Percentiles rank a stretch among this genome's conserved stretches.
phyloP scores from a whole-genome alignment of 129 eudicot species.

The Helianthus annuus region HanXRQr2.0-SUNRISE NC_035435.2:110109504-110110003 shows the following conservation, averaged over 20 bases:
- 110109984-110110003: slow-evolving; percentile 94
- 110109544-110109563: slow-evolving; percentile 22
- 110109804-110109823: slow-evolving; percentile 95
- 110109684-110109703: slow-evolving; percentile 96
- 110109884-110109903: slow-evolving; percentile 69
- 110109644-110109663: slow-evolving; percentile 86
- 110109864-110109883: slow-evolving; percentile 89
- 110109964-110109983: slow-evolving; percentile 38
- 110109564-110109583: slow-evolving; percentile 99
- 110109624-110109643: slow-evolving; percentile 99
- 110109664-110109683: slow-evolving; percentile 88
- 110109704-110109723: slow-evolving; percentile 60
- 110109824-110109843: slow-evolving; percentile 93
- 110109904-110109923: background rate
- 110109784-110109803: slow-evolving; percentile 26
- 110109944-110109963: background rate
- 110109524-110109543: background rate
- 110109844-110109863: slow-evolving; percentile 93
- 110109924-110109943: background rate
- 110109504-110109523: background rate
- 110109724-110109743: background rate
- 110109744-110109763: background rate
- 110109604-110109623: slow-evolving; percentile 98
- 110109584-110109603: slow-evolving; percentile 96
- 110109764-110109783: background rate